Base-by-base conservation (phyloP, 345 rosid species). In the Arabidopsis arenosa region DNA sequence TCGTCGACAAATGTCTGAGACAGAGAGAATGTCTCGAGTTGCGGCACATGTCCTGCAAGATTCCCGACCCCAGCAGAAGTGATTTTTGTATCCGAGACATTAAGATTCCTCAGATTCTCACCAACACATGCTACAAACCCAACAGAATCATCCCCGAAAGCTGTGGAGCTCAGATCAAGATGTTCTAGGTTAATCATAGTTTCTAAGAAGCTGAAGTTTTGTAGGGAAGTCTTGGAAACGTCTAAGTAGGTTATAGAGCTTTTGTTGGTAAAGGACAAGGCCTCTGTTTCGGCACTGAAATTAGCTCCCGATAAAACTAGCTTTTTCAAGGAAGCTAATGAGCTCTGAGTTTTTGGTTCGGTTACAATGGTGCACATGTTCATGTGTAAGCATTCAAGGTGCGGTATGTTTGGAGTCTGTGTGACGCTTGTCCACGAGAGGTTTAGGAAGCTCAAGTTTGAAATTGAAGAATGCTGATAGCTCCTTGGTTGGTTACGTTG, bases 351-450 rank as follows among this genome's bases (percentile, higher is more conserved):
- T n/a, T n/a, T n/a, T n/a, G n/a, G n/a, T n/a, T n/a, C n/a, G n/a
- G n/a, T n/a, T n/a, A n/a, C n/a, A n/a, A n/a, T n/a, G n/a, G n/a
- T n/a, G n/a, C n/a, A n/a, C n/a, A n/a, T n/a, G n/a, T n/a, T n/a
- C n/a, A n/a, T n/a, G n/a, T n/a, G n/a, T n/a, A n/a, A n/a, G n/a
- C n/a, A n/a, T n/a, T n/a, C n/a, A n/a, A n/a, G n/a, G n/a, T n/a
- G n/a, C n/a, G n/a, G n/a, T n/a, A n/a, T n/a, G n/a, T n/a, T n/a
- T n/a, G n/a, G n/a, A n/a, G n/a, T n/a, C n/a, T n/a, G n/a, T n/a
- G n/a, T n/a, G n/a, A n/a, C n/a, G n/a, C n/a, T n/a, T n/a, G n/a
- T 61, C 98, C 96, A 90, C 0, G 90, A 97, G 71, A 92, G 84
- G 86, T 79, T 85, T 60, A 94, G n/a, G 85, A 83, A 86, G 76